Evolutionary conservation across 148 eudicot species (phyloP), one percentile per base, ranked within the genome.

Genomic region (Cornus suecica): DNA sequence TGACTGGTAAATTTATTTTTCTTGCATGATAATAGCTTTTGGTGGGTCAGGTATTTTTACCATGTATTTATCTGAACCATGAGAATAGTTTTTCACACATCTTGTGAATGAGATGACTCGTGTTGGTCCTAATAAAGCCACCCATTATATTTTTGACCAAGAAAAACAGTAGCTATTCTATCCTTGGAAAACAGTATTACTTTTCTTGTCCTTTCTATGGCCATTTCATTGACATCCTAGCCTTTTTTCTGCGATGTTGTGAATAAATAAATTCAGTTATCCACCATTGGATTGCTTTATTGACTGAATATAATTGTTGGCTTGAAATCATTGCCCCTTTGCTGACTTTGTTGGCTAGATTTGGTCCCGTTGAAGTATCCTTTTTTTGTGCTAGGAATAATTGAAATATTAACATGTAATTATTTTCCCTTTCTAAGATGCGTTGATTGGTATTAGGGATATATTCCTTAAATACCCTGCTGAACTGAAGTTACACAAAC

Each of bases 401-500:
- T 56, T 23, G n/a, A 45, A 29, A 68, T 66, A 10, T 71, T 81
- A 61, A 68, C 73, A 76, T 75, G 32, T 22, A 18, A 8, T 54
- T 71, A 20, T 71, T 58, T 77, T 37, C 78, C 8, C 18, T 58
- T 75, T 77, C 76, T 69, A 88, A 94, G 99, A 92, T 83, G 97
- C 97, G 58, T 85, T 94, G 79, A 64, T 81, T 45, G 99, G 99
- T 81, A 87, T 94, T 48, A 88, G 81, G 78, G 97, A 92, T 77
- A 81, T 94, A 79, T 80, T 94, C 78, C 84, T 81, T 70, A 91
- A 88, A 48, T 72, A 86, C 70, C 96, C 97, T 26, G 71, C 77
- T 54, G 99, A 94, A 86, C 76, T 94, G 82, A 90, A 79, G 82
- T 79, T 78, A 85, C 97, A 94, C 78, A 92, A 87, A 79, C 91